Base-by-base conservation (phyloP, 805 yeast species). In the Cyberlindnera mississippiensis region DNA sequence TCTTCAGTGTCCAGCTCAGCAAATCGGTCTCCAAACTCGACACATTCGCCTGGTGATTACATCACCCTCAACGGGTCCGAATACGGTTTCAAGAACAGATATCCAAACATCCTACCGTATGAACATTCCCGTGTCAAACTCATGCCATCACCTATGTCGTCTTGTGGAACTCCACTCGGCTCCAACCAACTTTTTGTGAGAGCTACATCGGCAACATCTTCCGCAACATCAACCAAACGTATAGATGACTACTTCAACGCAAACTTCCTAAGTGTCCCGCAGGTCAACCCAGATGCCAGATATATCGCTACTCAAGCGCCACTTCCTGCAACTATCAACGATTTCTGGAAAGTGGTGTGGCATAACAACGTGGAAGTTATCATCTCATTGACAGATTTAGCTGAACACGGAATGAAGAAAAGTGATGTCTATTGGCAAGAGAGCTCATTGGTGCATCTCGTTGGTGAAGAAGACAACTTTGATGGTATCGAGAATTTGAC, bases 251-350 rank as follows among this genome's bases (percentile, higher is more conserved):
- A 54, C 33, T 49, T 54, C 43, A 54, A 54, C 62, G 99, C 98
- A 0, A 86, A 90, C 17, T 84, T 86, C 63, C 62, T 86, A 28
- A 47, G 50, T 12, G 53, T 59, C 13, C 56, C 59, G 7, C 44
- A 41, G 52, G 69, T 61, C 52, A 70, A 56, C 56, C 67, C 49
- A 4, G 56, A 57, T 42, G 64, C 51, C 58, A 57, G 69, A 29
- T 85, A 83, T 55, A 85, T 90, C 48, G 96, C 96, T 0, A 77
- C 95, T 2, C 96, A 91, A 59, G 99, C 96, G 2, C 99, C 99
- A 2, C 60, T 85, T 33, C 70, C 69, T 3, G 72, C 76, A 16
- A 91, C 98, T 0, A 72, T 82, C 33, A 85, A 82, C 27, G 96
- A 91, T 60, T 91, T 93, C 57, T 91, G 96, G 96, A 83, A 80